Conservation (phyloP, 164 flowering plant genomes). For the Kalanchoe fedtschenkoi region DNA sequence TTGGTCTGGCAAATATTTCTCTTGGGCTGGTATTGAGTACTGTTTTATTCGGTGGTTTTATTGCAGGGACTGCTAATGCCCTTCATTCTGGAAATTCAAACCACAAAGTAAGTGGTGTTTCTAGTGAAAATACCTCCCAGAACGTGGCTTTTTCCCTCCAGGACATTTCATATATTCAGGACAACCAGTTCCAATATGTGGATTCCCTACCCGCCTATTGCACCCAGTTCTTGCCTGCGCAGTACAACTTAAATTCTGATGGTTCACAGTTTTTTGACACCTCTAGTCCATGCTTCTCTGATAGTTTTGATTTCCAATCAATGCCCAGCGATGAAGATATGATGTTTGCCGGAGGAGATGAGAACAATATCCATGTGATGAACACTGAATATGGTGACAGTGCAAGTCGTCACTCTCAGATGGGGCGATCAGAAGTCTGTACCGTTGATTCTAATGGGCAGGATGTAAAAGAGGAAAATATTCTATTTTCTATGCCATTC, state of each 20-base stretch:
- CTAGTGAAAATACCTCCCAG: background rate
- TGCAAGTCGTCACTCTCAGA: background rate
- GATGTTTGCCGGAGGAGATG: background rate
- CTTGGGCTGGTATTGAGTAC: background rate
- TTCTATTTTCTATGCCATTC: background rate
- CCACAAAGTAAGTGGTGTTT: background rate
- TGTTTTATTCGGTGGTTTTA: background rate
- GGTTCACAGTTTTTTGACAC: background rate
- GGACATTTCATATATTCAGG: background rate
- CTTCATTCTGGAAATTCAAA: background rate
- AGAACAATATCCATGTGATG: background rate
- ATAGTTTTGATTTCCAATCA: constrained; percentile 1
- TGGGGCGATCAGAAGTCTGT: background rate
- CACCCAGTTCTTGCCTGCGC: background rate
- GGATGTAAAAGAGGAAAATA: background rate
- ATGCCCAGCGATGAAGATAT: background rate
- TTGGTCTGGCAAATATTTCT: too few species aligned
- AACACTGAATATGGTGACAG: background rate
- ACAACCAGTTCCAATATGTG: background rate
- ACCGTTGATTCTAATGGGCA: background rate
- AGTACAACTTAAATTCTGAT: background rate
- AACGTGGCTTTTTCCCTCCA: background rate
- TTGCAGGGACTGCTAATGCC: constrained; percentile 1
- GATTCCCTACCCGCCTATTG: background rate
- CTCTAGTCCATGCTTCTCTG: background rate